A percentile compares a stretch with the other conserved stretches of the same genome.
These are phyloP conservation scores for Cercospora beticola DNA, from an alignment of 2,329 filamentous ascomycete genomes.

Conservation along the genomic window DNA sequence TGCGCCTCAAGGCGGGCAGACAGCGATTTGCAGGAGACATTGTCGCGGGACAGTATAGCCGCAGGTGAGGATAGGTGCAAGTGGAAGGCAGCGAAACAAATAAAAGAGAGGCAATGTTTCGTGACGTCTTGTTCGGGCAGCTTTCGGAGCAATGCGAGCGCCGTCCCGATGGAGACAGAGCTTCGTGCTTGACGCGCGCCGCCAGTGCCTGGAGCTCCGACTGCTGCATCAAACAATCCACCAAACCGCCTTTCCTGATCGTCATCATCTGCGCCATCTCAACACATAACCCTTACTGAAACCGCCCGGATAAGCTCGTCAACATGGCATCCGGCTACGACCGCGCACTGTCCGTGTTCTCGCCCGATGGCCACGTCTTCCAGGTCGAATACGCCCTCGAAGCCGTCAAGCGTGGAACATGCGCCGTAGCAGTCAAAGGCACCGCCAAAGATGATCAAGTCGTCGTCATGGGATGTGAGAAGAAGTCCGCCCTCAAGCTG, in stretches of 20 bases:
- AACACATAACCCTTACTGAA: background rate
- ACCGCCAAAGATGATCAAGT: constrained; percentile 60
- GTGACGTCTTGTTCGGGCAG: constrained; percentile 3
- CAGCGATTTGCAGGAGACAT: constrained; percentile 31
- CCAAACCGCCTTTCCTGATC: constrained; percentile 2
- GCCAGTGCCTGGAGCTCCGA: constrained; percentile 18
- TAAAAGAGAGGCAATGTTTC: background rate
- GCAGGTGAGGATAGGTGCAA: constrained; percentile 1
- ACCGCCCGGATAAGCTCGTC: background rate
- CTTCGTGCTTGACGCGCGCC: background rate
- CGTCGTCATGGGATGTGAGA: constrained; percentile 96
- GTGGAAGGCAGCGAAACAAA: background rate
- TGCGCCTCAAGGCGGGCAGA: constrained; percentile 34
- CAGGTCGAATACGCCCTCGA: constrained; percentile 99
- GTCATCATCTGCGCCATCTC: background rate
- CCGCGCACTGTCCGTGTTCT: constrained; percentile 97
- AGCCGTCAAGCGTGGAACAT: constrained; percentile 99
- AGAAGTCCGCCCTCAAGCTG: constrained; percentile 98
- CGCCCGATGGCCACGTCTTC: constrained; percentile 98
- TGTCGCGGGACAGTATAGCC: background rate
- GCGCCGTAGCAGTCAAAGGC: constrained; percentile 96
- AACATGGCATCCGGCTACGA: constrained; percentile 94
- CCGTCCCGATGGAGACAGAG: background rate
- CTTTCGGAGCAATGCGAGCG: constrained; percentile 6
- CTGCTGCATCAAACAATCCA: constrained; percentile 9